Conservation (phyloP, 23 red algal species). For the Gracilaria caudata region DNA sequence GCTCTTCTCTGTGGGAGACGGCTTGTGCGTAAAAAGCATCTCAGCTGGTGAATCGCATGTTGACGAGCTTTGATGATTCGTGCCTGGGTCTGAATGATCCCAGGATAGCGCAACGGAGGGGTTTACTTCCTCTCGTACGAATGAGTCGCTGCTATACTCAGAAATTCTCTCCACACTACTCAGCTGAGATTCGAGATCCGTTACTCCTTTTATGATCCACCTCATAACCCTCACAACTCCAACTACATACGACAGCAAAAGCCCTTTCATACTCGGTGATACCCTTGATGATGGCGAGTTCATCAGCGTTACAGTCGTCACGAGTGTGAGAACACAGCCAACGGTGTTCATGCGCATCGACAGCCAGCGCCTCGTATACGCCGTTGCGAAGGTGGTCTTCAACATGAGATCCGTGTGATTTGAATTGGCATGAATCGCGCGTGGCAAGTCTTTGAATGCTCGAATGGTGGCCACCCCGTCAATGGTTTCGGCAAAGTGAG, state of each 20-base stretch:
- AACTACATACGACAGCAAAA: constrained; percentile 72
- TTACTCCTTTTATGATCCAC: constrained; percentile 39
- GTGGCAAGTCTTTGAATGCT: constrained; percentile 59
- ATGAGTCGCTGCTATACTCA: constrained; percentile 1
- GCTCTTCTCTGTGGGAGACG: not conserved
- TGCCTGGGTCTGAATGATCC: constrained; percentile 54
- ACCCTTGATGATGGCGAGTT: constrained; percentile 17
- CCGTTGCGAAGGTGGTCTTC: constrained; percentile 22
- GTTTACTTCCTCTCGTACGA: constrained; percentile 69
- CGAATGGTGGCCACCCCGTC: constrained; percentile 82
- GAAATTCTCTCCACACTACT: not conserved
- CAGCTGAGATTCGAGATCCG: constrained; percentile 14
- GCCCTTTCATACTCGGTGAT: constrained; percentile 64
- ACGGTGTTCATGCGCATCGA: constrained; percentile 51
- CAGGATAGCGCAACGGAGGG: constrained; percentile 64
- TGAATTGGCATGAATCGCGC: constrained; percentile 25
- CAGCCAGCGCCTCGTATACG: constrained; percentile 50
- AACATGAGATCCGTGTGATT: constrained; percentile 34
- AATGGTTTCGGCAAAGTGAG: constrained; percentile 88
- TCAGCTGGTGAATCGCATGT: not conserved
- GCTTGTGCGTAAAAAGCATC: not conserved
- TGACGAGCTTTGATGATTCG: constrained; percentile 4
- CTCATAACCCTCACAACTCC: constrained; percentile 44
- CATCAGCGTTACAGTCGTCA: constrained; percentile 37
- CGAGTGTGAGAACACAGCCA: constrained; percentile 18